phyloP scores from a whole-genome alignment of 164 flowering plant genomes.

The Houttuynia cordata region DNA sequence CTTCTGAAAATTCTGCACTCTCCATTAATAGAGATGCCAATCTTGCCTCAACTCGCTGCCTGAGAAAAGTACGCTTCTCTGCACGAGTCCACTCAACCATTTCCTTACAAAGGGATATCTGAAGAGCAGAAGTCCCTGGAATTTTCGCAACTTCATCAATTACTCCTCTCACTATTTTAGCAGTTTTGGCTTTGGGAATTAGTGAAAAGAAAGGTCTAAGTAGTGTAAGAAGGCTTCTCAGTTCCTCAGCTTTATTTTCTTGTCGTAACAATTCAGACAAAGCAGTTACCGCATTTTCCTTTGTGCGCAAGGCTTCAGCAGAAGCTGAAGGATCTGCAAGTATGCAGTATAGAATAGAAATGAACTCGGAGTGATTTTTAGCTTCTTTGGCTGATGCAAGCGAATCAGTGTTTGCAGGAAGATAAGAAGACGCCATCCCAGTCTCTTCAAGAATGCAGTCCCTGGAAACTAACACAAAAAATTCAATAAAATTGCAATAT shows the following conservation, averaged over 20 bases:
- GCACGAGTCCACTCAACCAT: constrained; percentile 6
- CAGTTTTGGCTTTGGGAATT: not conserved
- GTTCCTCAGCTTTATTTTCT: not conserved
- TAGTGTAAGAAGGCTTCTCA: not conserved
- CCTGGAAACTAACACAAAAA: not conserved
- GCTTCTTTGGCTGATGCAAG: constrained; percentile 8
- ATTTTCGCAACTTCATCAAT: not conserved
- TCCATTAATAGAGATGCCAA: constrained; percentile 18
- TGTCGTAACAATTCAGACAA: not conserved
- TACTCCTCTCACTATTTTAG: not conserved
- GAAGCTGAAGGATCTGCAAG: not conserved
- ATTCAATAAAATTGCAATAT: not conserved
- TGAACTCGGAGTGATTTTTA: not conserved
- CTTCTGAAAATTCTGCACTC: not conserved
- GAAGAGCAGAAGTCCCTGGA: not conserved
- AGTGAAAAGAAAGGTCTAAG: not conserved
- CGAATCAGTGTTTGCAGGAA: constrained; percentile 6
- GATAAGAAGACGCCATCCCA: not conserved
- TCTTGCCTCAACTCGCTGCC: constrained; percentile 53
- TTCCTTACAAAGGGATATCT: not conserved
- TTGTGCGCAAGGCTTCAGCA: not conserved
- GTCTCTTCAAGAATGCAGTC: not conserved
- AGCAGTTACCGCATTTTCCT: not conserved
- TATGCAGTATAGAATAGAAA: not conserved
- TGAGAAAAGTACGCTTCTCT: constrained; percentile 46